These are phyloP conservation scores for Paramecium biaurelia DNA, from an alignment of 73 alveolate species.

Conservation along the genomic window DNA sequence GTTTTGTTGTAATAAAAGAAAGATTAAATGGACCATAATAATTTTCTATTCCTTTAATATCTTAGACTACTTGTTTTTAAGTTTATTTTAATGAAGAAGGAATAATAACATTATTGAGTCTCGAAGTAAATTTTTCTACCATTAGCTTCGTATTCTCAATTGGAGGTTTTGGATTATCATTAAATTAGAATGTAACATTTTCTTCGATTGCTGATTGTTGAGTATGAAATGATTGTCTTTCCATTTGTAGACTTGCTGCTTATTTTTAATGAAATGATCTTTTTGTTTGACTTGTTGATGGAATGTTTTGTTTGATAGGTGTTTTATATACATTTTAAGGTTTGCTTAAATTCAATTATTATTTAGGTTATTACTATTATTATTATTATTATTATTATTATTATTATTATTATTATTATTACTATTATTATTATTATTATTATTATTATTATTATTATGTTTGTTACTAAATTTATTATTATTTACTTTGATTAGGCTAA, in stretches of 20 bases:
- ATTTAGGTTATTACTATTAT: background rate
- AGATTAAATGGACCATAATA: constrained; percentile 19
- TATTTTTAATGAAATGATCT: background rate
- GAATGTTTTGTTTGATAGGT: background rate
- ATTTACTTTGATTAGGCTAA: background rate
- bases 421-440: background rate
- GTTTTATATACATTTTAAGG: background rate
- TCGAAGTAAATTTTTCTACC: background rate
- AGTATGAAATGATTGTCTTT: constrained; percentile 13
- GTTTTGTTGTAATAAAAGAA: background rate
- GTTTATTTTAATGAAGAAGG: background rate
- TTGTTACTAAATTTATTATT: background rate
- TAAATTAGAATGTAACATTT: background rate
- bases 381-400: background rate
- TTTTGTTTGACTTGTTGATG: background rate
- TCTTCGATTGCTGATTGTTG: background rate
- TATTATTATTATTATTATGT: background rate
- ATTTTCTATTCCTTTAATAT: background rate
- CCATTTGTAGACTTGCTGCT: background rate
- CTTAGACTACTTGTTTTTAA: background rate
- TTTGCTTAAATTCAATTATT: background rate
- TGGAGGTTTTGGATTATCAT: background rate
- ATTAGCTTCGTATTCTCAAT: background rate
- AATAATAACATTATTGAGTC: background rate
- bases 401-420: background rate